Percentiles rank a stretch among this genome's conserved stretches.
Conservation (phyloP, 345 rosid genomes). For the Eucalyptus grandis region DNA sequence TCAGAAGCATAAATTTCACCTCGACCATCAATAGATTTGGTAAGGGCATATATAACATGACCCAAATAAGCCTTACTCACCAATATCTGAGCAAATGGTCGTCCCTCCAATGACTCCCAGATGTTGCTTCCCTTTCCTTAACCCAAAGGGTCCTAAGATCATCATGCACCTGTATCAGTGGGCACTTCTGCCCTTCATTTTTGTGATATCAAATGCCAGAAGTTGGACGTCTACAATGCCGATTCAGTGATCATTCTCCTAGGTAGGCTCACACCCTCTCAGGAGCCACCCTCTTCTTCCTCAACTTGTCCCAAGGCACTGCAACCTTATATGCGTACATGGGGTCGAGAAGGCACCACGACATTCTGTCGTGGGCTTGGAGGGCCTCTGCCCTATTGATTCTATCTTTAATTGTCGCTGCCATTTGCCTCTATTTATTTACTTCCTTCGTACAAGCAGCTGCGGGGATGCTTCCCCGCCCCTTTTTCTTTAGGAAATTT, state of each 20-base stretch:
- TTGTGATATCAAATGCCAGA: not conserved
- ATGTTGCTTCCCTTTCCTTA: not conserved
- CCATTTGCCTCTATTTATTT: not conserved
- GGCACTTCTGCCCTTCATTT: not conserved
- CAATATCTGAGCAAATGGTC: too few relatives aligned
- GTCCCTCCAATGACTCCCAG: not conserved
- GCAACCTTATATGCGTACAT: not conserved
- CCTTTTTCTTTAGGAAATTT: not conserved
- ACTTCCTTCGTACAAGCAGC: too few relatives aligned
- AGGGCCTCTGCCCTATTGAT: not conserved
- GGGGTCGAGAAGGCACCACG: not conserved
- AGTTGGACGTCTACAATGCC: not conserved
- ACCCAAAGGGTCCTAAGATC: not conserved
- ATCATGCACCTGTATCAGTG: not conserved
- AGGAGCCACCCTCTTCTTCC: not conserved
- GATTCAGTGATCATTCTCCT: not conserved
- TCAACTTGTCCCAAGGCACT: not conserved
- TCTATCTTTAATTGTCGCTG: not conserved
- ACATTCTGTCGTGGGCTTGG: not conserved
- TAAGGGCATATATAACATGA: too few relatives aligned
- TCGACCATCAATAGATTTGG: too few relatives aligned
- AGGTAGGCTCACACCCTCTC: not conserved
- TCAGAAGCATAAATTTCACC: too few relatives aligned
- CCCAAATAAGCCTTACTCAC: too few relatives aligned
- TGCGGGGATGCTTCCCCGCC: not conserved